Base-by-base conservation (phyloP, 345 rosid species). In the Aquilaria malaccensis region DNA sequence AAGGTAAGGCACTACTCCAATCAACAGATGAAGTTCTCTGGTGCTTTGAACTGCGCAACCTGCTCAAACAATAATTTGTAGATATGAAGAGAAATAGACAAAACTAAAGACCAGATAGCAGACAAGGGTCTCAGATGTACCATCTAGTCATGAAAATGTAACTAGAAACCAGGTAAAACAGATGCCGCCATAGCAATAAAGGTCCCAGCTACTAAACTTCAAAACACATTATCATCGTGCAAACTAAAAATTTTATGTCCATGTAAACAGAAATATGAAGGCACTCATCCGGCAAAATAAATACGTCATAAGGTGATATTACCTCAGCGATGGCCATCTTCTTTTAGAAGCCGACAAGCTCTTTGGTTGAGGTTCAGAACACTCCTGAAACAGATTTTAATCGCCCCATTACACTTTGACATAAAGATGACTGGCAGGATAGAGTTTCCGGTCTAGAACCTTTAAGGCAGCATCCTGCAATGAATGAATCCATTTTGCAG, bases 401-500 rank as follows among this genome's bases (percentile, higher is more conserved):
- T 13, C 49, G 50, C n/a, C 43, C 43, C 43, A 30, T 60, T 45
- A 81, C 63, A 59, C 33, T 63, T 61, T 70, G 33, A 49, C 59
- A 15, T 4, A 7, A 41, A 56, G 43, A 59, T 43, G 56, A 31
- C 63, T 43, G n/a, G 32, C 13, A 32, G 54, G 4, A 37, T 48
- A 3, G 6, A 29, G 30, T 54, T 5, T 49, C 55, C 5, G 13
- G 55, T 56, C 45, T 52, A 2, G 59, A 72, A 91, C 99, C 99
- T 86, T 94, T 48, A 79, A 59, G n/a, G 84, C 81, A 49, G 93
- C 85, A 67, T 79, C 82, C 72, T 88, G 83, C 65, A 90, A 65
- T 30, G 83, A 79, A 49, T 59, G 70, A 55, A 90, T 94, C 99
- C 99, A 94, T 70, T 70, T 77, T 13, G 91, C 97, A 37, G 97